Conservation (phyloP, 2,329 filamentous ascomycete genomes). For the Septoria linicola region DNA sequence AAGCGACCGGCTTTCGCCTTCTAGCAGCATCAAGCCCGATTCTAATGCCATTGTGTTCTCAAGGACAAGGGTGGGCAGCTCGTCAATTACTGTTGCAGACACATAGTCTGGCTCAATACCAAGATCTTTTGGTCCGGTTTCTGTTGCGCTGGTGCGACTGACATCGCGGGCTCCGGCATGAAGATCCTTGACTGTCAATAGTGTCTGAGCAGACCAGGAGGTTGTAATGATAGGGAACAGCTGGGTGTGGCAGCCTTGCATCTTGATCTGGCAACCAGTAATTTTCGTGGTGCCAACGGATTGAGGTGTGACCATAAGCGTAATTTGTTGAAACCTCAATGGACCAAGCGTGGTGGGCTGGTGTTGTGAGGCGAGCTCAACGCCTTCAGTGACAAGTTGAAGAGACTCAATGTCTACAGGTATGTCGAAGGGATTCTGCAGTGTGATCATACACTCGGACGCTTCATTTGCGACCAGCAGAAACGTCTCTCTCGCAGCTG, state of each 20-base stretch:
- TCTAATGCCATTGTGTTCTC: constrained; percentile 77
- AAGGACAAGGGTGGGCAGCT: constrained; percentile 74
- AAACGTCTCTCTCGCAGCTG: constrained; percentile 54
- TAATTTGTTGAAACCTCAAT: constrained; percentile 76
- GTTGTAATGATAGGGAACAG: constrained; percentile 80
- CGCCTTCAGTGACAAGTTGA: constrained; percentile 69
- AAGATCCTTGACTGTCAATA: constrained; percentile 67
- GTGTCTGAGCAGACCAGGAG: constrained; percentile 69
- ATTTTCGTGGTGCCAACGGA: constrained; percentile 68
- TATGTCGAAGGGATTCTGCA: constrained; percentile 94
- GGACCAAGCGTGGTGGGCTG: constrained; percentile 72
- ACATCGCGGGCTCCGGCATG: constrained; percentile 7
- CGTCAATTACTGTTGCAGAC: constrained; percentile 65
- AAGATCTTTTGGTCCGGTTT: constrained; percentile 13
- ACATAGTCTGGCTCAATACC: constrained; percentile 28
- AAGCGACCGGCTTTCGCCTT: constrained; percentile 79
- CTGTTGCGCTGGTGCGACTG: constrained; percentile 3
- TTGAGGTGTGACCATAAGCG: constrained; percentile 67
- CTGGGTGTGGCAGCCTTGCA: constrained; percentile 77
- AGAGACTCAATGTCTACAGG: constrained; percentile 86
- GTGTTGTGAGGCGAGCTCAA: constrained; percentile 65
- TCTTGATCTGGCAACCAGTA: constrained; percentile 73
- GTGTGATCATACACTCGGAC: constrained; percentile 73
- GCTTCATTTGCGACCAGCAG: constrained; percentile 77
- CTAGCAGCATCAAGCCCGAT: constrained; percentile 85